phyloP scores from a whole-genome alignment of 352 stramenopile species.

The Phytopythium kandeliae region DNA sequence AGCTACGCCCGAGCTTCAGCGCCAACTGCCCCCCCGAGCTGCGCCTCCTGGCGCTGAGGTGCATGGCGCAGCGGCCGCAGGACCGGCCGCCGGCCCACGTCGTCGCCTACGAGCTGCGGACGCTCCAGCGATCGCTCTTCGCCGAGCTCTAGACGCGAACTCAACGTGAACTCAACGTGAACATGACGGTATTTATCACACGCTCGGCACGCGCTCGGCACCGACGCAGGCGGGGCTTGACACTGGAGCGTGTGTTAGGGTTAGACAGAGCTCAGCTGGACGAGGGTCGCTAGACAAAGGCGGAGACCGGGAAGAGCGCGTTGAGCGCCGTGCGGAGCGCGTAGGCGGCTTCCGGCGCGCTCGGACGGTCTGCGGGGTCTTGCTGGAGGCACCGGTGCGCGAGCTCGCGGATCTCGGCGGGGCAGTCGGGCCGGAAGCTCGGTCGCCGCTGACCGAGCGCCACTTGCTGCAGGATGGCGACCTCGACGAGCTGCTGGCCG shows the following conservation, averaged over 20 bases:
- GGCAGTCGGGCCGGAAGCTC: constrained; percentile 7
- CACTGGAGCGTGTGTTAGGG: background rate
- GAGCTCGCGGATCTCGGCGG: background rate
- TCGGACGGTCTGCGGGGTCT: constrained; percentile 15
- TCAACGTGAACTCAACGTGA: background rate
- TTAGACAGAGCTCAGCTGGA: no score
- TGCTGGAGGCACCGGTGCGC: constrained; percentile 17
- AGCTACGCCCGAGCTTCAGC: constrained; percentile 25
- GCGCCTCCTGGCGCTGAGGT: constrained; percentile 20
- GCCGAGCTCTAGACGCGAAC: constrained; percentile 11
- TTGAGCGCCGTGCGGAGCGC: constrained; percentile 15
- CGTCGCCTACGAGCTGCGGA: constrained; percentile 34
- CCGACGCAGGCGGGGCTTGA: no score
- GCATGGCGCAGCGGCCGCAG: constrained; percentile 21
- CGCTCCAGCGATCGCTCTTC: constrained; percentile 24
- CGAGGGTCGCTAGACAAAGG: no score
- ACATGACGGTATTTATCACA: background rate
- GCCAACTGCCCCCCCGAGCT: constrained; percentile 31
- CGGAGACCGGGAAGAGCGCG: background rate
- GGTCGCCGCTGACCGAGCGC: constrained; percentile 9
- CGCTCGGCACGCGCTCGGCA: no score
- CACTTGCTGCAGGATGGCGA: constrained; percentile 15
- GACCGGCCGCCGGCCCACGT: constrained; percentile 34
- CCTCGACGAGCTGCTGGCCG: constrained; percentile 11
- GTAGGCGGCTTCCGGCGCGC: constrained; percentile 25